Evolutionary conservation across 495 filamentous ascomycete species (phyloP).

Genomic region (Penicillium herquei): DNA sequence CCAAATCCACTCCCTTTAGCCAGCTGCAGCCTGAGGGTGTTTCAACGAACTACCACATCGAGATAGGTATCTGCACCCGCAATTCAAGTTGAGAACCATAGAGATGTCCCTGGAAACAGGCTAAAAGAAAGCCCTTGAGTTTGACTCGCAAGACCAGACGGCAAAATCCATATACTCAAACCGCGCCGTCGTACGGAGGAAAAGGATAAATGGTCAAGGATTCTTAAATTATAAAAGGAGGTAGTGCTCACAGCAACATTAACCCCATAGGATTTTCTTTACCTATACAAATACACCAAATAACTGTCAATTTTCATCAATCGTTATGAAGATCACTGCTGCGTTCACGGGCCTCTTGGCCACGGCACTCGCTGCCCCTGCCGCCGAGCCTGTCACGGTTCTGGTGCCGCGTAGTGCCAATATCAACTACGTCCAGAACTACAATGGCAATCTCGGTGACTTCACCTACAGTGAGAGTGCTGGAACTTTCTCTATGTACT

Average conservation of each 20-base stretch:
- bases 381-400: slow-evolving; percentile 4
- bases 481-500: slow-evolving; percentile 15
- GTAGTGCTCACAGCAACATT: slow-evolving; percentile 4
- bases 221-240: slow-evolving; percentile 9
- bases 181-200: slow-evolving; percentile 7
- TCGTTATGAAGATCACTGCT: slow-evolving; percentile 13
- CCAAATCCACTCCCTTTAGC: slow-evolving; percentile 5
- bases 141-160: slow-evolving; percentile 6
- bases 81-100: slow-evolving; percentile 2
- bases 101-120: slow-evolving; percentile 5
- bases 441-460: slow-evolving; percentile 14
- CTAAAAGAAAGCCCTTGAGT: slow-evolving; percentile 3
- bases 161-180: slow-evolving; percentile 7
- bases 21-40: slow-evolving; percentile 2
- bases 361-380: slow-evolving; percentile 10
- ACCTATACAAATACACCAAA: slow-evolving; percentile 9
- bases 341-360: slow-evolving; percentile 11
- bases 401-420: slow-evolving; percentile 6
- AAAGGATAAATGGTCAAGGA: slow-evolving; percentile 12
- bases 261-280: slow-evolving; percentile 6
- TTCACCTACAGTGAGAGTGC: slow-evolving; percentile 13
- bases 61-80: slow-evolving; percentile 1
- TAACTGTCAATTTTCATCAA: slow-evolving; percentile 8
- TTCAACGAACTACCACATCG: not conserved
- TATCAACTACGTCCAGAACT: slow-evolving; percentile 17